Evolutionary conservation across 257 asterid species (phyloP), one percentile per base, ranked within the genome.

Genomic region (Buddleja alternifolia): DNA sequence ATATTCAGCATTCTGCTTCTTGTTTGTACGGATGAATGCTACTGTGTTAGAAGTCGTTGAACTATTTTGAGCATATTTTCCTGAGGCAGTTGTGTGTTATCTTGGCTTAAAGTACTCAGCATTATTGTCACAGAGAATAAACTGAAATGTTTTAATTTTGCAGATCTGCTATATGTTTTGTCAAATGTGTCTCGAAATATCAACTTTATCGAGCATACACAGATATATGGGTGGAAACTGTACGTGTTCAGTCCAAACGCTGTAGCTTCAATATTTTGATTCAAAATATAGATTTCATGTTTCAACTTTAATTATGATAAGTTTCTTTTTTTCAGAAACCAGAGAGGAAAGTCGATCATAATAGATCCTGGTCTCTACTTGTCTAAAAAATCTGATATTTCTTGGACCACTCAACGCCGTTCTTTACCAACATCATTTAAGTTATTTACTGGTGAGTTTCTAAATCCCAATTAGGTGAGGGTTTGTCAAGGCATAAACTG

Each of bases 221-320:
- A 81, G 80, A 83, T 94, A 67, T 77, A 77, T n/a, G 97, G 99
- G 53, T 94, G 99, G 99, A 94, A 94, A 77, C 76, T 94, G 99
- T 94, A 83, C 58, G 97, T 83, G 32, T 39, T 64, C 25, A 24
- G 42, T 42, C 20, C 6, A 34, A n/a, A 25, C 20, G 11, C 23
- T 17, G 60, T 39, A 15, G 6, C 24, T 7, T 36, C 11, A 19
- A 11, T 46, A 12, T 36, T 64, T 42, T 50, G 17, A 16, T 34
- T 25, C 39, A 61, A 4, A 37, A 3, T 10, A 2, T 16, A 34
- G 29, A 66, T 53, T 19, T 63, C 44, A 45, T 71, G 45, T 17
- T 71, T 5, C 14, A 17, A 54, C 61, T 47, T 12, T 45, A 45
- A 56, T 42, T 55, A 11, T 76, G 59, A 16, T 36, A n/a, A 46